Percentiles rank a stretch among this genome's conserved stretches.
Conservation (phyloP, 345 rosid species). For the Camelina laxa region DNA sequence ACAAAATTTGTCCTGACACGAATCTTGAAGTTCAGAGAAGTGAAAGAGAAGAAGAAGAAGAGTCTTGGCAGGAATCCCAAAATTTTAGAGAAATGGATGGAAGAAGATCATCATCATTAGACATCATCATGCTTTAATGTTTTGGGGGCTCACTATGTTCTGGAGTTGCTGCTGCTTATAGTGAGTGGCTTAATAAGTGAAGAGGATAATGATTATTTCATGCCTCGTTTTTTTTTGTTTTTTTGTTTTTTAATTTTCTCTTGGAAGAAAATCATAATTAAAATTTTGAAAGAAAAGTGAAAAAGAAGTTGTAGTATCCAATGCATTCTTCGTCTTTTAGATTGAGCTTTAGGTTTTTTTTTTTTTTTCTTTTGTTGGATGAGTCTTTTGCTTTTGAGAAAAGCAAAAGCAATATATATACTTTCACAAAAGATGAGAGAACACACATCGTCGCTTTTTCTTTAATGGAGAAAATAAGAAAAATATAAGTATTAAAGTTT, state of each 20-base stretch:
- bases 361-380: not conserved
- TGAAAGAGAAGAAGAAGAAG: constrained; percentile 37
- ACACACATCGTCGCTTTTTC: constrained; percentile 46
- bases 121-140: constrained; percentile 39
- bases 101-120: constrained; percentile 41
- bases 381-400: constrained; percentile 36
- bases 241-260: not conserved
- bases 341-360: constrained; percentile 36
- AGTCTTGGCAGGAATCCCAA: constrained; percentile 31
- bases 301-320: constrained; percentile 46
- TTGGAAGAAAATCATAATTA: constrained; percentile 4
- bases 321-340: constrained; percentile 44
- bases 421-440: constrained; percentile 50
- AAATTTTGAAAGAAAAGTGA: constrained; percentile 27
- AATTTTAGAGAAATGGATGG: constrained; percentile 37
- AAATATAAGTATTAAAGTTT: constrained; percentile 32
- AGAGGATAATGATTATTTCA: constrained; percentile 41
- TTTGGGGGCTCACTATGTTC: constrained; percentile 41
- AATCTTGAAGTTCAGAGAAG: constrained; percentile 36
- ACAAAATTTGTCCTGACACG: constrained; percentile 28
- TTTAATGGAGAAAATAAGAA: constrained; percentile 32
- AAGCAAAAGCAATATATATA: constrained; percentile 48
- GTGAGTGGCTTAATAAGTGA: constrained; percentile 48
- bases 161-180: constrained; percentile 35
- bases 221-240: not conserved